Base-by-base conservation (phyloP, 1,284 basidiomycete species). In the Ustanciosporium gigantosporum region DNA sequence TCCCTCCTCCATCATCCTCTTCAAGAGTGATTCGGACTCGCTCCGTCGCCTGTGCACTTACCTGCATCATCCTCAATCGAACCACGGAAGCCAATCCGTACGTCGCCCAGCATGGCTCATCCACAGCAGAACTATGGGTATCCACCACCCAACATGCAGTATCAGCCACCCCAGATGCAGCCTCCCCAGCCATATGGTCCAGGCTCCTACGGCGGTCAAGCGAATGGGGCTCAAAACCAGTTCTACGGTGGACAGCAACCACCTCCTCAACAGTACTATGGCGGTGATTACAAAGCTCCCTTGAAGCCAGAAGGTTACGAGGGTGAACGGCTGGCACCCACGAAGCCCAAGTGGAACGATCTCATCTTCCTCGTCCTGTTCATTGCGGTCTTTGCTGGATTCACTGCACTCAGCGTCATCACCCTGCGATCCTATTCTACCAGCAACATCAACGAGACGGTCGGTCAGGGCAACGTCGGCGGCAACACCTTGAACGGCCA, bases 401-500 rank as follows among this genome's bases (percentile, higher is more conserved):
- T 76, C 68, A 67, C 78, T 48, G 79, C 76, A 14, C 44, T 79
- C 43, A 67, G 70, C n/a, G 78, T 79, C 58, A 69, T 79, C 58
- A 68, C 68, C n/a, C 60, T 79, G 4, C 66, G 73, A 7, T 50
- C 36, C 8, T 70, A 70, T 39, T 43, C 55, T 15, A 60, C 37
- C 19, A 31, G 45, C 36, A 43, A 43, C 37, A 22, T 70, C 31
- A 27, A 42, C 20, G 66, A 41, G 8, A 51, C 53, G 25, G 46
- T 71, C 7, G 64, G 73, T 31, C 45, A 16, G 13, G 32, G 91
- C 88, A 11, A 86, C 88, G 23, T 84, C 90, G 36, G 42, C 3
- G 65, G 90, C 87, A 16, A 89, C 92, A 82, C 78, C 82, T 16
- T 87, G 90, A 77, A 82, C 92, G 51, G 57, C 13, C 78, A 80